Evolutionary conservation across 306 rosid species (phyloP).

Genomic region (Corylus heterophylla): DNA sequence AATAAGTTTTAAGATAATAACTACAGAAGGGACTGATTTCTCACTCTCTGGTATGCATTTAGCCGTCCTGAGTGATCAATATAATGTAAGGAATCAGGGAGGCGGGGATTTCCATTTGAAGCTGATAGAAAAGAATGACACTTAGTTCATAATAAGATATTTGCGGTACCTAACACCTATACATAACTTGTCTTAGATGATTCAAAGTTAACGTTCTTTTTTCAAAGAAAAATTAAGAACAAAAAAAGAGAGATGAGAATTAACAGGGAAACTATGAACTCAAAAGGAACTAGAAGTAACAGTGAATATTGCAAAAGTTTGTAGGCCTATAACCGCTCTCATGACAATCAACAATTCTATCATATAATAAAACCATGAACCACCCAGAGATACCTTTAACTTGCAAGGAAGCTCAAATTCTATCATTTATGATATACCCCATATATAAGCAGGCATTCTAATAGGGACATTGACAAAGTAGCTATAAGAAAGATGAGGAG

Average conservation of each 20-base stretch:
- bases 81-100: constrained; percentile 99
- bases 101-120: constrained; percentile 98
- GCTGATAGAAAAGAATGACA: constrained; percentile 58
- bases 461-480: background rate
- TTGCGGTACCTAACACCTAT: constrained; percentile 16
- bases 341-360: background rate
- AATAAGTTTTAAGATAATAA: constrained; percentile 14
- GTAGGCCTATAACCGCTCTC: background rate
- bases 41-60: constrained; percentile 95
- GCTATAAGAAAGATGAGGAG: constrained; percentile 20
- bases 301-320: background rate
- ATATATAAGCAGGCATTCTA: background rate
- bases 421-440: background rate
- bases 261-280: background rate
- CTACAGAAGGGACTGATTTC: constrained; percentile 41
- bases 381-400: background rate
- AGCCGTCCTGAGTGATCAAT: constrained; percentile 93
- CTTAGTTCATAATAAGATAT: constrained; percentile 24
- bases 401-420: background rate
- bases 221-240: background rate
- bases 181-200: constrained; percentile 6
- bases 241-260: background rate
- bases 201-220: background rate
- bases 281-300: background rate
- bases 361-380: background rate